These are phyloP conservation scores for Globisporangium ultimum DNA, from an alignment of 352 stramenopile species.

Conservation along the genomic window DNA sequence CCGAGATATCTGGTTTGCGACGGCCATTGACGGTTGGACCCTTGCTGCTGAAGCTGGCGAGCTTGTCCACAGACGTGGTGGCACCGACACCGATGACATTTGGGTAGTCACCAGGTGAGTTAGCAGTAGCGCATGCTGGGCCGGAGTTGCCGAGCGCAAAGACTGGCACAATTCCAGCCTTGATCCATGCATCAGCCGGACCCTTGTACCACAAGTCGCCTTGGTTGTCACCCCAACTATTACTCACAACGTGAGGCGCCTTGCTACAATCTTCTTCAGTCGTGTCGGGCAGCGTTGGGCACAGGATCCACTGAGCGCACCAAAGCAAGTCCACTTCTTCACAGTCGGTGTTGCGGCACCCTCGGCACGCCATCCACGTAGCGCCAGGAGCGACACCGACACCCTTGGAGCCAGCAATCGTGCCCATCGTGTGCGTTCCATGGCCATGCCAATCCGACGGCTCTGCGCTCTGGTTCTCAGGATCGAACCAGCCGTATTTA, in stretches of 20 bases:
- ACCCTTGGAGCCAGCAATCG: conserved; percentile 9
- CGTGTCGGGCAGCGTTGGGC: neutral
- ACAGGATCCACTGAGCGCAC: neutral
- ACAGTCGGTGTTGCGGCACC: conserved; percentile 1
- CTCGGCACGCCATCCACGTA: conserved; percentile 16
- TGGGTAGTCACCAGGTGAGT: conserved; percentile 17
- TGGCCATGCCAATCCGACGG: conserved; percentile 13
- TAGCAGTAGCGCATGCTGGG: neutral
- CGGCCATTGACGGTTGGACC: neutral
- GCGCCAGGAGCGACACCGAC: conserved; percentile 15
- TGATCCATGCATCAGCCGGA: neutral
- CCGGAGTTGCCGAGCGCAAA: neutral
- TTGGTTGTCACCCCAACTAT: neutral
- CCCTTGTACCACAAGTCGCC: neutral
- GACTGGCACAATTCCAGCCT: neutral
- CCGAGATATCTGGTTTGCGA: conserved; percentile 9
- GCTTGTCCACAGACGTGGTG: conserved; percentile 8
- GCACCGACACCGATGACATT: conserved; percentile 23
- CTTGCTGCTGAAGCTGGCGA: conserved; percentile 12
- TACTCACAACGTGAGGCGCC: neutral
- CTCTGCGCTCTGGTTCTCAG: neutral
- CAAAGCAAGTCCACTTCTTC: neutral
- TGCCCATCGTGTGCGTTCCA: conserved; percentile 17
- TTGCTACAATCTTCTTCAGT: neutral
- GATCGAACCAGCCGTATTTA: conserved; percentile 14